Evolutionary conservation across 2,329 filamentous ascomycete species (phyloP), one percentile per base, ranked within the genome.

Genomic region (Waltergamsia citrina): DNA sequence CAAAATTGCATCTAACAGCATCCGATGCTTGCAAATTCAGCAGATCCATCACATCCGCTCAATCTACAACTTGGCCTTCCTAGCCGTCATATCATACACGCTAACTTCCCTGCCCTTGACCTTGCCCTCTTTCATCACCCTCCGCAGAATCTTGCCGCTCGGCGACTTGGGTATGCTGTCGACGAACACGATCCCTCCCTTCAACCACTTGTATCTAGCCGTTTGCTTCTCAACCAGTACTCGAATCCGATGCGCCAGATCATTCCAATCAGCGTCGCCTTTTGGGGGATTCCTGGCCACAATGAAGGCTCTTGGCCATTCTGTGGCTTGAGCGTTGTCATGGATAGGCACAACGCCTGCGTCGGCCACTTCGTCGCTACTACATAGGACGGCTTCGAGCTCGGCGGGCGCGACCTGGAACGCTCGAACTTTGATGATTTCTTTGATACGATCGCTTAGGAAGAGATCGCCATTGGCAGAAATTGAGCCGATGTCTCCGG

Each of bases 391-490:
- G 1, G 50, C 56, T 27, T 60, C 56, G 2, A 60, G 50, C 38
- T 71, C 72, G 1, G 72, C 72, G 0, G 72, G 72, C 0, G 72
- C 70, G 3, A 77, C 72, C 46, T 77, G 72, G 51, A 69, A 70
- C 2, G 68, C 72, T 40, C 71, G 72, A 6, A 75, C 71, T 53
- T 77, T 77, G 54, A 77, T 76, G 33, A 77, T 58, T 43, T 73
- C 80, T 64, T 87, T 85, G 52, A 77, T 76, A 22, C 81, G 68
- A 49, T 85, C 81, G 10, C 84, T 77, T 35, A 86, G 80, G 46
- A 71, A 71, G 44, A 84, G 67, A 42, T 65, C 62, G 23, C 70
- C 71, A 2, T 67, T 46, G 14, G 63, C 50, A 42, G 75, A 66
- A 19, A 76, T 59, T 41, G 71, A 75, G 5, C 70, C 77, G 26